Percentiles rank a stretch among this genome's conserved stretches.
Evolutionary conservation across 306 rosid species (phyloP).

Genomic region (Rosa rugosa): DNA sequence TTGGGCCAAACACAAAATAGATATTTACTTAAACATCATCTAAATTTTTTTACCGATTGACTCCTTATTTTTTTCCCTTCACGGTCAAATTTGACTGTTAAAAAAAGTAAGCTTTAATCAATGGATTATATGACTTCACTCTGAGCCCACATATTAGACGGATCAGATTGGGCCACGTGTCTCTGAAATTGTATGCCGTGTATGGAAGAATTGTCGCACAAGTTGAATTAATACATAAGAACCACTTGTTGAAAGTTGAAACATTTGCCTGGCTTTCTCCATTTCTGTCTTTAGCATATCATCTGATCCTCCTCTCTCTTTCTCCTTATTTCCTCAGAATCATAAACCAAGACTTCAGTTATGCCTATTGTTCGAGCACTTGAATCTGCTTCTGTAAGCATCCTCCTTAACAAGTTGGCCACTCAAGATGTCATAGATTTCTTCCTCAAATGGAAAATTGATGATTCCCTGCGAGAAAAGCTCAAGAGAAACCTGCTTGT

Average conservation of each 20-base stretch:
- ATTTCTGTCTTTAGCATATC: neutral
- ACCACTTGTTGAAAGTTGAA: neutral
- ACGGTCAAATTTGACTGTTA: too few relatives aligned
- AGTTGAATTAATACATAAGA: neutral
- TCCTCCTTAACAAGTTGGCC: slow-evolving; percentile 16
- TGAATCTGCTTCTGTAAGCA: slow-evolving; percentile 20
- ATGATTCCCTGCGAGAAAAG: neutral
- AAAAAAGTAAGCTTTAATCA: too few relatives aligned
- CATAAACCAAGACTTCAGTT: neutral
- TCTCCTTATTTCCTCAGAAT: neutral
- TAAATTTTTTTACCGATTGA: too few relatives aligned
- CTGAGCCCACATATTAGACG: too few relatives aligned
- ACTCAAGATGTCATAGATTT: slow-evolving; percentile 8
- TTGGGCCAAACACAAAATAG: too few relatives aligned
- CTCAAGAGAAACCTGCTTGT: neutral
- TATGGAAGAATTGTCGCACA: too few relatives aligned
- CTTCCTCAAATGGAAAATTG: slow-evolving; percentile 12
- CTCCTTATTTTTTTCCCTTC: too few relatives aligned
- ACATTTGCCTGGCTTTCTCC: neutral
- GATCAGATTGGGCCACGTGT: too few relatives aligned
- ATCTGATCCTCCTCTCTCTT: neutral
- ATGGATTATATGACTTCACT: too few relatives aligned
- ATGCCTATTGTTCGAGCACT: slow-evolving; percentile 13
- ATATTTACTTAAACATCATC: too few relatives aligned
- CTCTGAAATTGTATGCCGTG: too few relatives aligned